These are phyloP conservation scores for Teratosphaeriaceae sp. DNA, from an alignment of 2,329 filamentous ascomycete species.

Conservation along the genomic window DNA sequence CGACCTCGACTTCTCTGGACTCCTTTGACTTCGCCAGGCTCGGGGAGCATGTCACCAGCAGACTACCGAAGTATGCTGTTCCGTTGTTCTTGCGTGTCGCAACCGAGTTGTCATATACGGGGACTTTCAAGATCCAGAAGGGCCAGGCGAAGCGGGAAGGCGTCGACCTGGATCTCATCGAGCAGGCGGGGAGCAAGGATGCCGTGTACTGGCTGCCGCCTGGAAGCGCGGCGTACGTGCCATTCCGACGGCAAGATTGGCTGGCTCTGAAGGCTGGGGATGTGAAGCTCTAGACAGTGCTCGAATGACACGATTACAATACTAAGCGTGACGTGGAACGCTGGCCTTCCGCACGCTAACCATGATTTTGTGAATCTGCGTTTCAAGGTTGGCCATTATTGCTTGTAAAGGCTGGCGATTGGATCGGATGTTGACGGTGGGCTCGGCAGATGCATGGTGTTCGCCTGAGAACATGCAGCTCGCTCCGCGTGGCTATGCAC, in stretches of 20 bases:
- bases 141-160: slow-evolving; percentile 62
- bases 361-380: too few species aligned
- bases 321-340: not conserved
- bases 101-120: slow-evolving; percentile 58
- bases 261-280: slow-evolving; percentile 56
- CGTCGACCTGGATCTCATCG: slow-evolving; percentile 54
- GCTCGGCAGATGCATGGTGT: too few species aligned
- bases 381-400: too few species aligned
- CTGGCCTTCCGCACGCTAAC: not conserved
- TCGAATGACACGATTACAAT: not conserved
- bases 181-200: slow-evolving; percentile 42
- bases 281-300: slow-evolving; percentile 55
- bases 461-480: too few species aligned
- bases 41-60: slow-evolving; percentile 49
- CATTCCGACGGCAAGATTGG: slow-evolving; percentile 64
- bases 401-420: too few species aligned
- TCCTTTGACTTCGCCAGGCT: slow-evolving; percentile 50
- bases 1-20: slow-evolving; percentile 44
- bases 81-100: slow-evolving; percentile 71
- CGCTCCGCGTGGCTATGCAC: too few species aligned
- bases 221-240: slow-evolving; percentile 52
- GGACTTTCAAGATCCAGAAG: slow-evolving; percentile 88
- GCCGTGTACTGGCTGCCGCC: slow-evolving; percentile 60
- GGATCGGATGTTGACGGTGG: too few species aligned
- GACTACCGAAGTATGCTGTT: slow-evolving; percentile 65